A percentile compares a stretch with the other conserved stretches of the same genome.
These are phyloP conservation scores for Myxozyma nipponensis DNA, from an alignment of 805 yeast species.

Conservation along the genomic window DNA sequence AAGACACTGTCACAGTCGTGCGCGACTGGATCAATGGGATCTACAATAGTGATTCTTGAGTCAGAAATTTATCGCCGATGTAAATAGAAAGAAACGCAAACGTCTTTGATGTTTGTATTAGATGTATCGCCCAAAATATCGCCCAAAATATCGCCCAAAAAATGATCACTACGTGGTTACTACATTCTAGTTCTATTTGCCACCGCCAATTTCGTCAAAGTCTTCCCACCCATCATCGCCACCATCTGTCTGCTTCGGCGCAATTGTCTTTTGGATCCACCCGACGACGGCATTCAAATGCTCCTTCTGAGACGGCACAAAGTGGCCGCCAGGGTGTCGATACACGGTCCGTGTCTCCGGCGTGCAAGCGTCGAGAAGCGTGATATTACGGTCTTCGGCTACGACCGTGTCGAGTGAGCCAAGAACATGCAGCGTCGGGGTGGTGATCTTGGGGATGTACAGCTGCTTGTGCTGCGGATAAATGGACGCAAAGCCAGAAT, in stretches of 20 bases:
- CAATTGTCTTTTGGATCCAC: constrained; percentile 29
- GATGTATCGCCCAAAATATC: no score
- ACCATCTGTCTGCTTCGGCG: constrained; percentile 9
- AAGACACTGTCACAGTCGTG: constrained; percentile 44
- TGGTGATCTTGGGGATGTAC: constrained; percentile 35
- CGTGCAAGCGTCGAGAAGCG: constrained; percentile 52
- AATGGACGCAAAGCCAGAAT: constrained; percentile 54
- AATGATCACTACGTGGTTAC: no score
- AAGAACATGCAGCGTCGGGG: constrained; percentile 64
- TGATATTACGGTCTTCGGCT: constrained; percentile 62
- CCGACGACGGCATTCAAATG: constrained; percentile 36
- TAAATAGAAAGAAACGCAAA: no score
- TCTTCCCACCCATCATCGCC: constrained; percentile 39
- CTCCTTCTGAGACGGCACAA: constrained; percentile 83
- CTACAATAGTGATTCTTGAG: no score
- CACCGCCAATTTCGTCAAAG: constrained; percentile 39
- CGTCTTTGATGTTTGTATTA: no score
- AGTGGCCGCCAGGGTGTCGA: constrained; percentile 95
- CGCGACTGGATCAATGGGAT: constrained; percentile 31
- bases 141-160: not conserved
- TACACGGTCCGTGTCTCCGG: constrained; percentile 45
- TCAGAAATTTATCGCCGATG: no score
- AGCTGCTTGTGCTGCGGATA: constrained; percentile 34
- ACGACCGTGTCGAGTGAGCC: constrained; percentile 90
- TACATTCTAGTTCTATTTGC: no score